Evolutionary conservation across 169 alveolate genomes (phyloP).

Genomic region (Plasmodium vinckei): DNA sequence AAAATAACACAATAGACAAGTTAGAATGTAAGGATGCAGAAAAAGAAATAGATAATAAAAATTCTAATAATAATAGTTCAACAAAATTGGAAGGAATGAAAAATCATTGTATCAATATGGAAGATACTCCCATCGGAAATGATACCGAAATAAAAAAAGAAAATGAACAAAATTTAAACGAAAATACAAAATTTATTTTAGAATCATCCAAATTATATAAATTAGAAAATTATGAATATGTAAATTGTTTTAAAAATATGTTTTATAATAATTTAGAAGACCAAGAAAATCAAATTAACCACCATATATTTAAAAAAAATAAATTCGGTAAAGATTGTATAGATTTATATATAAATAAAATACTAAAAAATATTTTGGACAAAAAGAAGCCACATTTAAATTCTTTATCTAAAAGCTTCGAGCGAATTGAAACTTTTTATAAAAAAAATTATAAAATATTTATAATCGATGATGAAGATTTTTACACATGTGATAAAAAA

Average conservation of each 20-base stretch:
- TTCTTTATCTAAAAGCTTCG: conserved; percentile 43
- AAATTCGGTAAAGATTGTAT: conserved; percentile 10
- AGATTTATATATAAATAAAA: conserved; percentile 48
- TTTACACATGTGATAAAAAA: conserved; percentile 1
- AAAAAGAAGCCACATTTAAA: conserved; percentile 47
- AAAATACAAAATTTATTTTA: background rate
- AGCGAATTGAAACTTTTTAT: conserved; percentile 64
- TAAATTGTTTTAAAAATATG: conserved; percentile 15
- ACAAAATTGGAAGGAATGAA: too few species aligned
- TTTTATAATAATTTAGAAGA: conserved; percentile 13
- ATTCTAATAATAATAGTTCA: too few species aligned
- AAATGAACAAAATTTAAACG: too few species aligned
- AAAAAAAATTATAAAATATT: conserved; percentile 46
- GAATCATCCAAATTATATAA: conserved; percentile 13
- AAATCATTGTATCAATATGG: too few species aligned
- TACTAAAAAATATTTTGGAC: conserved; percentile 42
- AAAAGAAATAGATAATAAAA: too few species aligned
- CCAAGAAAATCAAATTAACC: background rate
- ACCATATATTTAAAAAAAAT: background rate
- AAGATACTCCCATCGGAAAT: too few species aligned
- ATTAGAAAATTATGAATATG: conserved; percentile 13
- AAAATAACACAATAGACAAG: background rate
- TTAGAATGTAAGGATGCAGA: too few species aligned
- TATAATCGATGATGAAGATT: conserved; percentile 25
- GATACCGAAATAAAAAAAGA: too few species aligned